phyloP scores from a whole-genome alignment of 2,329 filamentous ascomycete species.

The Zarea fungicola region DNA sequence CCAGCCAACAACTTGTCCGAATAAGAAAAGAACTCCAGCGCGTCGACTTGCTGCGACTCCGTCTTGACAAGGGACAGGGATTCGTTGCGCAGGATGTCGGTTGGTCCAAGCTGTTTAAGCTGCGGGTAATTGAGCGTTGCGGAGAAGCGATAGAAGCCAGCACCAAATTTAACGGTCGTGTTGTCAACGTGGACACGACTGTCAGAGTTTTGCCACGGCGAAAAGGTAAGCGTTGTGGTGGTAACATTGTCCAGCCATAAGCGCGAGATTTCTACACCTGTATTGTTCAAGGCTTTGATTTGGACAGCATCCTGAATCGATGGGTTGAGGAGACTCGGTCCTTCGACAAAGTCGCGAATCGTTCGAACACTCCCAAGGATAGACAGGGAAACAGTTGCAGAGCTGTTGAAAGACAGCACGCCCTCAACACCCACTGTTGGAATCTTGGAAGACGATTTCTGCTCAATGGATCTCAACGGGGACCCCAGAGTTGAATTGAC shows the following conservation, averaged over 20 bases:
- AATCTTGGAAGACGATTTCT: slow-evolving; percentile 19
- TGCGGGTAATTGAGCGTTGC: slow-evolving; percentile 60
- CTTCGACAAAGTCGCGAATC: slow-evolving; percentile 59
- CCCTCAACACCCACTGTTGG: slow-evolving; percentile 50
- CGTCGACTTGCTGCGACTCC: slow-evolving; percentile 41
- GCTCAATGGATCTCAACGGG: slow-evolving; percentile 29
- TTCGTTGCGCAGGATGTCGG: slow-evolving; percentile 43
- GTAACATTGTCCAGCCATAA: slow-evolving; percentile 60
- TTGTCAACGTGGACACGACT: slow-evolving; percentile 34
- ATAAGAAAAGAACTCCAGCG: slow-evolving; percentile 60
- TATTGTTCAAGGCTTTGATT: slow-evolving; percentile 32
- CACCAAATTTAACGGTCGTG: slow-evolving; percentile 40
- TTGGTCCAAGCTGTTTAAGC: slow-evolving; percentile 45
- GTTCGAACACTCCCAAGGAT: slow-evolving; percentile 59
- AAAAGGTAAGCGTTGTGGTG: slow-evolving; percentile 46
- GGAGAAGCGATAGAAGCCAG: slow-evolving; percentile 52
- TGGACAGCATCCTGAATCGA: slow-evolving; percentile 50
- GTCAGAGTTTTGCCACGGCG: slow-evolving; percentile 25
- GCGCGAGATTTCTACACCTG: slow-evolving; percentile 44
- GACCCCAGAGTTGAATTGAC: slow-evolving; percentile 42
- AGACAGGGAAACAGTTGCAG: slow-evolving; percentile 48
- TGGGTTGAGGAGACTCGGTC: slow-evolving; percentile 45
- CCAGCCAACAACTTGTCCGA: slow-evolving; percentile 58
- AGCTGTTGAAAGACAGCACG: slow-evolving; percentile 50
- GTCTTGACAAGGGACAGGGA: slow-evolving; percentile 41